These are phyloP conservation scores for Solanum sparsipilum DNA, from an alignment of 257 asterid species.

Conservation along the genomic window DNA sequence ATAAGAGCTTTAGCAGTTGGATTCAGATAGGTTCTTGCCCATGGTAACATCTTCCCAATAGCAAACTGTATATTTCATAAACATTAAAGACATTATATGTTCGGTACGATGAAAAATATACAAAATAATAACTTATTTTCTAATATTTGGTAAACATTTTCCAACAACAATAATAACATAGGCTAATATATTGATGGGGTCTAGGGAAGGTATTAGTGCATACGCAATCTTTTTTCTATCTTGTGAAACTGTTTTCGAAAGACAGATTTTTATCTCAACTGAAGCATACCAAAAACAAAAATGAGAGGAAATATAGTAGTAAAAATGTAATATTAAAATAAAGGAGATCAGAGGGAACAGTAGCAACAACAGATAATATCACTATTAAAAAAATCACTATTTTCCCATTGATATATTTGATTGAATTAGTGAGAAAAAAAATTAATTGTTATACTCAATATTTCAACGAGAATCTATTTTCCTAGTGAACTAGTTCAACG, in stretches of 20 bases:
- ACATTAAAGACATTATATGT: background rate
- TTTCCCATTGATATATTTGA: background rate
- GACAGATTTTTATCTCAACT: too few relatives aligned
- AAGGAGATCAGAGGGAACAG: background rate
- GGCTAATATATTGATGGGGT: background rate
- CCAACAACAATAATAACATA: background rate
- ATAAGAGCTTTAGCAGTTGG: conserved; percentile 80
- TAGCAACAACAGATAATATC: background rate
- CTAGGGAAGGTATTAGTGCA: background rate
- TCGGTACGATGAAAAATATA: background rate
- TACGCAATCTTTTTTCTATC: too few relatives aligned
- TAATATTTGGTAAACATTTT: background rate
- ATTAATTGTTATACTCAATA: background rate
- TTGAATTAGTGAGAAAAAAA: background rate
- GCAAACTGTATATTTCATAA: conserved; percentile 37
- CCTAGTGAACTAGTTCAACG: background rate
- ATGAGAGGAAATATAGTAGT: background rate
- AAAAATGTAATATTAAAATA: background rate
- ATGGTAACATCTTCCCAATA: conserved; percentile 65
- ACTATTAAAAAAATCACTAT: too few relatives aligned
- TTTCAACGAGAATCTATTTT: background rate
- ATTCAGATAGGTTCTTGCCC: conserved; percentile 48
- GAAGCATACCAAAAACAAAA: background rate
- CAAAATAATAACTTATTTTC: background rate
- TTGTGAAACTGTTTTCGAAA: background rate